Conservation (phyloP, 768 basidiomycete species). For the Podaxis sp. region DNA sequence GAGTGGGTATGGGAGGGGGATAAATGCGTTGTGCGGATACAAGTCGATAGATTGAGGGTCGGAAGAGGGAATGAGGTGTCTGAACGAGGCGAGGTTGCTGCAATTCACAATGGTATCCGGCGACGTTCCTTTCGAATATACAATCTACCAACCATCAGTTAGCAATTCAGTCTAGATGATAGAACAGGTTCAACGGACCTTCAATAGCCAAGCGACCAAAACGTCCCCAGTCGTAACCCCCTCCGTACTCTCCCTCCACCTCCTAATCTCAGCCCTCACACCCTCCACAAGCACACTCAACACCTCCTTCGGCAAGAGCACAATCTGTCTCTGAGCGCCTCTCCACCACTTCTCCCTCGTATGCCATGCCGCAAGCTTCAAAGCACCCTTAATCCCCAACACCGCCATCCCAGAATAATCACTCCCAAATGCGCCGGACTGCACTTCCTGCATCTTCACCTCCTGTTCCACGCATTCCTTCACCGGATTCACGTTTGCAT, state of each 20-base stretch:
- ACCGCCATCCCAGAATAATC: constrained; percentile 25
- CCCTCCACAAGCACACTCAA: constrained; percentile 29
- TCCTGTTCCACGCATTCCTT: constrained; percentile 27
- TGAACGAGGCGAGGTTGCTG: constrained; percentile 38
- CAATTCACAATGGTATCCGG: constrained; percentile 33
- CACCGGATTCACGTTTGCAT: constrained; percentile 32
- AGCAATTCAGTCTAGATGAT: background rate
- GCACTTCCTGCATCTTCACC: constrained; percentile 11
- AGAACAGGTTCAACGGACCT: constrained; percentile 24
- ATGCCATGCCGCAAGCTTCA: constrained; percentile 36
- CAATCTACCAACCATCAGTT: constrained; percentile 25
- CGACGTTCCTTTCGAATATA: constrained; percentile 33
- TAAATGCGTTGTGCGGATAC: constrained; percentile 40
- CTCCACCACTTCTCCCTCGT: constrained; percentile 36
- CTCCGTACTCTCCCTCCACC: constrained; percentile 17
- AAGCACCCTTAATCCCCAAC: constrained; percentile 28
- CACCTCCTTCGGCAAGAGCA: constrained; percentile 33
- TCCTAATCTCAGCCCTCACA: constrained; percentile 26
- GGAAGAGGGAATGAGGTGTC: constrained; percentile 24
- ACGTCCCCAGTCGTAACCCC: constrained; percentile 38
- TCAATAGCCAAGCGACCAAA: constrained; percentile 40
- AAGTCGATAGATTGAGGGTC: constrained; percentile 20
- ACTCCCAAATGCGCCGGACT: background rate
- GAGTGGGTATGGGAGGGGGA: constrained; percentile 40
- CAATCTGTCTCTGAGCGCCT: constrained; percentile 32